A percentile compares a stretch with the other conserved stretches of the same genome.
These are phyloP conservation scores for Paracoccidioides lutzii DNA, from an alignment of 2,329 filamentous ascomycete species.

Conservation along the genomic window DNA sequence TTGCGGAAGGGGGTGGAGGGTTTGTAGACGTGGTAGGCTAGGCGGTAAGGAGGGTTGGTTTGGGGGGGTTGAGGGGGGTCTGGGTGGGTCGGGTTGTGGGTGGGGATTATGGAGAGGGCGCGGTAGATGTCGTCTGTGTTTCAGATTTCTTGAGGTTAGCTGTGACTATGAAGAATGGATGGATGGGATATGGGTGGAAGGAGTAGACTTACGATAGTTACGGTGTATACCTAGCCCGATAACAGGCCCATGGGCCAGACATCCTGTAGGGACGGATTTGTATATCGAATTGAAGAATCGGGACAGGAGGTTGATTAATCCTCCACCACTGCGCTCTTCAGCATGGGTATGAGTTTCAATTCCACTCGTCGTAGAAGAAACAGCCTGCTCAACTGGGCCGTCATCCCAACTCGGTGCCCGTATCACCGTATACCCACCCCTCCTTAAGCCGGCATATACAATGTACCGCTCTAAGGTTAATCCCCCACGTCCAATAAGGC, in stretches of 20 bases:
- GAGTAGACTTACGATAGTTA: constrained; percentile 34
- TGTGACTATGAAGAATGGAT: background rate
- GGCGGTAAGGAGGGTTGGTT: constrained; percentile 46
- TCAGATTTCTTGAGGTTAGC: constrained; percentile 22
- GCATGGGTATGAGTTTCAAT: background rate
- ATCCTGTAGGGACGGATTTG: constrained; percentile 15
- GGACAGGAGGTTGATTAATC: constrained; percentile 19
- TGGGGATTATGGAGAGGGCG: constrained; percentile 59
- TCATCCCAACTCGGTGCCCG: constrained; percentile 49
- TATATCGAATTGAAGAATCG: constrained; percentile 24
- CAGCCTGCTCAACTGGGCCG: constrained; percentile 9
- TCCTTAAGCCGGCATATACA: constrained; percentile 74
- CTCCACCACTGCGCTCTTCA: constrained; percentile 10
- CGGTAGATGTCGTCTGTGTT: constrained; percentile 57
- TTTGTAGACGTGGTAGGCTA: constrained; percentile 77
- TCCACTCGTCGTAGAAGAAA: background rate
- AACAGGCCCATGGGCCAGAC: constrained; percentile 35
- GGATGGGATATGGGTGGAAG: background rate
- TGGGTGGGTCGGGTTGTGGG: constrained; percentile 15
- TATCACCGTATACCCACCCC: constrained; percentile 68
- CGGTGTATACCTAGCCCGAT: constrained; percentile 42
- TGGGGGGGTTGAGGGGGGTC: constrained; percentile 3
- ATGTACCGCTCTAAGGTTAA: constrained; percentile 67
- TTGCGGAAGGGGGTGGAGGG: constrained; percentile 60
- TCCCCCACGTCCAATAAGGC: constrained; percentile 58